Conservation (phyloP, 805 yeast species). For the Pichia heedii region DNA sequence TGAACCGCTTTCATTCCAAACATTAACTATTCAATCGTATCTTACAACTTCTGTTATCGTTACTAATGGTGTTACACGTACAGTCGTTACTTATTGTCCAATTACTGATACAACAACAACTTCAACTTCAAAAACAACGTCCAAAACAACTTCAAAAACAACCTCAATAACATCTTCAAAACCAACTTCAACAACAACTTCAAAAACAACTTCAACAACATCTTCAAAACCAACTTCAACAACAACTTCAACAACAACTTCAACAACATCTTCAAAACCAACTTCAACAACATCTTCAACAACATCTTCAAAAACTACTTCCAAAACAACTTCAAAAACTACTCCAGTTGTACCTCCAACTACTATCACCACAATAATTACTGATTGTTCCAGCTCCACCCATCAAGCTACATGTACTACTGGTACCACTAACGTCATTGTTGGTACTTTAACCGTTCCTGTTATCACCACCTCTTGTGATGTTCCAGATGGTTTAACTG, state of each 20-base stretch:
- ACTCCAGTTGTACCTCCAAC: not conserved
- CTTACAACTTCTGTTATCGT: conserved; percentile 11
- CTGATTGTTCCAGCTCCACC: not conserved
- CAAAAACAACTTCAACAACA: not conserved
- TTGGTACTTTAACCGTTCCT: not conserved
- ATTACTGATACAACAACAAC: conserved; percentile 8
- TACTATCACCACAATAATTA: not conserved
- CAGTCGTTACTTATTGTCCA: conserved; percentile 15
- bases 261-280: not conserved
- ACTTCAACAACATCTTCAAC: not conserved
- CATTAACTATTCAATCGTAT: conserved; percentile 1
- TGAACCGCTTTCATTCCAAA: not conserved
- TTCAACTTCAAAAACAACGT: not conserved
- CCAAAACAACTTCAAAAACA: not conserved
- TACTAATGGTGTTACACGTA: conserved; percentile 11
- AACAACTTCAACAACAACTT: not conserved
- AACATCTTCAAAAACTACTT: not conserved
- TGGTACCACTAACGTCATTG: conserved; percentile 2
- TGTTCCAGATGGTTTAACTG: conserved; percentile 2
- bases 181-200: not conserved
- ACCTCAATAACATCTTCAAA: not conserved
- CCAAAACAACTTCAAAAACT: not conserved
- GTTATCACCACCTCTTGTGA: conserved; percentile 4
- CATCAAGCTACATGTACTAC: not conserved
- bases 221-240: not conserved